phyloP scores from a whole-genome alignment of 495 filamentous ascomycete species.

The Trichoderma virens region DNA sequence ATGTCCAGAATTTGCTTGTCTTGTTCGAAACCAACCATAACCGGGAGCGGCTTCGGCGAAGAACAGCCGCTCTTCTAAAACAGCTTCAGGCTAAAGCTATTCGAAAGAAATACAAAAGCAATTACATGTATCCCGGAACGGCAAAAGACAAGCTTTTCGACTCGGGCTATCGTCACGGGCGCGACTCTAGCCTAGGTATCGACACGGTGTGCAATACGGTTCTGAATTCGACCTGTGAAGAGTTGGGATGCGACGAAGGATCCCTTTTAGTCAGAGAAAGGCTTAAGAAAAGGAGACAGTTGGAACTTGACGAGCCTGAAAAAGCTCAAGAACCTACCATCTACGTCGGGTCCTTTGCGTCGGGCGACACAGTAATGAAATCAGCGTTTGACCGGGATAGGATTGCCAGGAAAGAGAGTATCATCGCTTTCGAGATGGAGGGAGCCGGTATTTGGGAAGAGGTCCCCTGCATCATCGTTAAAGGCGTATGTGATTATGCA shows the following conservation, averaged over 20 bases:
- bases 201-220: conserved; percentile 10
- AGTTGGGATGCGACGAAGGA: conserved; percentile 15
- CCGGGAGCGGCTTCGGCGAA: conserved; percentile 16
- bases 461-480: conserved; percentile 29
- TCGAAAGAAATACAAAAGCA: conserved; percentile 6
- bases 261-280: too few relatives aligned
- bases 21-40: conserved; percentile 15
- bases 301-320: neutral
- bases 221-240: conserved; percentile 11
- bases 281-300: too few relatives aligned
- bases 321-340: neutral
- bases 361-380: conserved; percentile 24
- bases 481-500: conserved; percentile 35
- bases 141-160: conserved; percentile 25
- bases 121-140: conserved; percentile 16
- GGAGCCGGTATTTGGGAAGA: conserved; percentile 33
- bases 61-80: conserved; percentile 12
- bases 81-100: conserved; percentile 13
- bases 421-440: conserved; percentile 39
- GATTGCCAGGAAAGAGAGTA: conserved; percentile 11
- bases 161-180: conserved; percentile 24
- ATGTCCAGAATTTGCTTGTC: conserved; percentile 23
- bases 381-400: conserved; percentile 21
- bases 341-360: conserved; percentile 14
- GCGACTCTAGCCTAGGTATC: too few relatives aligned